Percentiles rank a stretch among this genome's conserved stretches.
These are phyloP conservation scores for Cutaneotrichosporon sp. DNA, from an alignment of 1,284 basidiomycete species.

Conservation along the genomic window DNA sequence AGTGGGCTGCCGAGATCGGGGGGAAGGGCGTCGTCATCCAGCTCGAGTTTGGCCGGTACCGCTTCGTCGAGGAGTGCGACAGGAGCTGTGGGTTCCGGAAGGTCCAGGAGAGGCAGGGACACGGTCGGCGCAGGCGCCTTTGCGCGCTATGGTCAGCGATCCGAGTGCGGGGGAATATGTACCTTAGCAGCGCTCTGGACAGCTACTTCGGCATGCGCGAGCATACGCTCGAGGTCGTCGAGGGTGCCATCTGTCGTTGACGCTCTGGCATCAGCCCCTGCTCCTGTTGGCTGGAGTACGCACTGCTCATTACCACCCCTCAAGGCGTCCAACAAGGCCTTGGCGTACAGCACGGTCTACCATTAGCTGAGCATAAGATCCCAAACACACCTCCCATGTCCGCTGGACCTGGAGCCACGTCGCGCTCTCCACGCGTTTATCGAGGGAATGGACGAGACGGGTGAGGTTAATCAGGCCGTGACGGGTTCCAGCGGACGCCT, in stretches of 20 bases:
- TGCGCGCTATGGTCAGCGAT: constrained; percentile 10
- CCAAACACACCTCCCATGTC: constrained; percentile 38
- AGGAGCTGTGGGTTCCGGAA: constrained; percentile 10
- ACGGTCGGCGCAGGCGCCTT: constrained; percentile 12
- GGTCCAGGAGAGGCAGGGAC: constrained; percentile 8
- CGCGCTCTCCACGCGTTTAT: constrained; percentile 10
- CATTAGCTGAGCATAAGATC: not conserved
- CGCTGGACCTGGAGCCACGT: constrained; percentile 35
- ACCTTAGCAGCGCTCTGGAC: constrained; percentile 15
- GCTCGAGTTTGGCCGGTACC: constrained; percentile 11
- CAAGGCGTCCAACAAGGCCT: constrained; percentile 30
- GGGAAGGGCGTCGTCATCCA: constrained; percentile 4
- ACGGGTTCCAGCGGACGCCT: constrained; percentile 27
- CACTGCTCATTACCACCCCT: constrained; percentile 37
- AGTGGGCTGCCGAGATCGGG: constrained; percentile 4
- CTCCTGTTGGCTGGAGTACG: constrained; percentile 3
- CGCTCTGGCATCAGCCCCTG: constrained; percentile 18
- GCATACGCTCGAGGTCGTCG: constrained; percentile 14
- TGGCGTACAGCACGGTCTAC: constrained; percentile 40
- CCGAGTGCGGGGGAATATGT: too few relatives aligned
- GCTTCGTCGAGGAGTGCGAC: constrained; percentile 12
- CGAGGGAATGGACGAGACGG: constrained; percentile 38
- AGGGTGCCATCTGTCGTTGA: constrained; percentile 23
- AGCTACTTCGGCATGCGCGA: constrained; percentile 19
- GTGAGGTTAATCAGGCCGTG: constrained; percentile 44